These are phyloP conservation scores for Paramecium pentaurelia DNA, from an alignment of 73 alveolate genomes.

Conservation along the genomic window DNA sequence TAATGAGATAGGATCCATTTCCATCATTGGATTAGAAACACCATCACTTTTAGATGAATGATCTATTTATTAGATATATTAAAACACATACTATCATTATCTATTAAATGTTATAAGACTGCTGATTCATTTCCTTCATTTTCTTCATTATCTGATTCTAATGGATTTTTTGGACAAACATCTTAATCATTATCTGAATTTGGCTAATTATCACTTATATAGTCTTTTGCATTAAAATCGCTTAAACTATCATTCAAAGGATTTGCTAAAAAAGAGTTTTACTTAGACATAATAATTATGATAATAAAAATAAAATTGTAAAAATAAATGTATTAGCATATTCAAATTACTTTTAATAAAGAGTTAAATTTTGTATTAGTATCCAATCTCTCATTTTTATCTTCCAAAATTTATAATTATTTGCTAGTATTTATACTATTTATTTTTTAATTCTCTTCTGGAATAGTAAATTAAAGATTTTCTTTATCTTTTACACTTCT, in stretches of 20 bases:
- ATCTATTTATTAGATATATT: neutral
- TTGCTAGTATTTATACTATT: neutral
- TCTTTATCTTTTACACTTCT: slow-evolving; percentile 9
- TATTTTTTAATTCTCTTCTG: slow-evolving; percentile 13
- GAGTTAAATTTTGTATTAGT: slow-evolving; percentile 11
- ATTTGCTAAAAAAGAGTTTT: neutral
- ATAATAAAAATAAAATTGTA: neutral
- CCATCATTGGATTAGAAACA: neutral
- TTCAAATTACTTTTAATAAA: neutral
- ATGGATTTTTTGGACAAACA: neutral
- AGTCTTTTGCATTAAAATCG: neutral
- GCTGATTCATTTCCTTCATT: neutral
- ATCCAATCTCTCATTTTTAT: slow-evolving; percentile 22
- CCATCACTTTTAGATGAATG: neutral
- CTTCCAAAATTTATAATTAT: neutral
- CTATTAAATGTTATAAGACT: neutral
- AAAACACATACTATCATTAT: neutral
- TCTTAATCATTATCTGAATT: neutral
- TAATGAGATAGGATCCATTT: neutral
- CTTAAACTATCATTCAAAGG: neutral
- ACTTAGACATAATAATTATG: neutral
- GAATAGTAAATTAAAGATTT: neutral
- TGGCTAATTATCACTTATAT: neutral
- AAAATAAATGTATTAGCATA: neutral
- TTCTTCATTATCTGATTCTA: neutral